These are phyloP conservation scores for Aureobasidium sp. DNA, from an alignment of 2,329 filamentous ascomycete genomes.

Conservation along the genomic window DNA sequence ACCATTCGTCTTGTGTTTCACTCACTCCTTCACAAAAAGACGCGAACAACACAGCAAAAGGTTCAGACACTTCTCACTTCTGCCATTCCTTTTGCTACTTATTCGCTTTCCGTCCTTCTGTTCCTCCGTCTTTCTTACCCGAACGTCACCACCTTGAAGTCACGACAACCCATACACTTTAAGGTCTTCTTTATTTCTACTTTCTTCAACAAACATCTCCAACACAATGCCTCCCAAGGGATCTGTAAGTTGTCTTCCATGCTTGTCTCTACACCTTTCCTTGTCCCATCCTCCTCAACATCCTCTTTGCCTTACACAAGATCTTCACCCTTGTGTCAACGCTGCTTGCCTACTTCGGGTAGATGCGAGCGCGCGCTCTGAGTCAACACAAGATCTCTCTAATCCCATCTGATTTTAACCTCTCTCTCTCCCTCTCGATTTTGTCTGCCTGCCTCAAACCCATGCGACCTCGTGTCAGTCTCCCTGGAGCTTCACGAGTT, in stretches of 20 bases:
- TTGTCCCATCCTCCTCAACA: background rate
- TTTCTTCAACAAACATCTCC: background rate
- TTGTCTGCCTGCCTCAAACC: background rate
- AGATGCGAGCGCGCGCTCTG: background rate
- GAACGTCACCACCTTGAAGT: background rate
- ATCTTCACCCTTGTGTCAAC: background rate
- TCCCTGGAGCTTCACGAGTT: background rate
- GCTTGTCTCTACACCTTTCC: background rate
- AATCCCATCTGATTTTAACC: no score
- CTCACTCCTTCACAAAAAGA: background rate
- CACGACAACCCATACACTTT: background rate
- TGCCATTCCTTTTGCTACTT: background rate
- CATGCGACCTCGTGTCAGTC: background rate
- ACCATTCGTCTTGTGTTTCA: background rate
- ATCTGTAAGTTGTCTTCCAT: background rate
- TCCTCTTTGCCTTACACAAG: background rate
- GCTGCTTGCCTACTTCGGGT: background rate
- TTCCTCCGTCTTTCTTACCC: background rate
- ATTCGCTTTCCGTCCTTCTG: background rate
- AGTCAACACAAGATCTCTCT: background rate
- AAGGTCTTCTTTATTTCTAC: background rate
- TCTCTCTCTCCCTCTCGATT: background rate
- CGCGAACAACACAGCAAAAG: background rate
- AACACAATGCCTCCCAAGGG: constrained; percentile 12
- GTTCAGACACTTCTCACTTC: background rate